A percentile compares a stretch with the other conserved stretches of the same genome.
Evolutionary conservation across 2,329 filamentous ascomycete genomes (phyloP).

Genomic region (Beauveria medogensis): DNA sequence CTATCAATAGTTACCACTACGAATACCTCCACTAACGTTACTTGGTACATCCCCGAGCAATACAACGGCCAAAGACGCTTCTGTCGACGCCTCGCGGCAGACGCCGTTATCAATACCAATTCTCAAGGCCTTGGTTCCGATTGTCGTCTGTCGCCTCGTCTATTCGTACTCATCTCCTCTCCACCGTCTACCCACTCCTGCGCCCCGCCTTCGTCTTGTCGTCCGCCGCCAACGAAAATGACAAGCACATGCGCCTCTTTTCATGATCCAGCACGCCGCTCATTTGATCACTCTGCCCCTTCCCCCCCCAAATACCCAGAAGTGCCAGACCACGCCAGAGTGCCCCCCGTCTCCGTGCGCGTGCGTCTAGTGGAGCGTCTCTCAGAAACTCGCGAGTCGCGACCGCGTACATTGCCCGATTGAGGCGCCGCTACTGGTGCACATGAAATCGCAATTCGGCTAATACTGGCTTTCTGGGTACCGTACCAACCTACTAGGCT

Average conservation of each 20-base stretch:
- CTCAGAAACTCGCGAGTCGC: background rate
- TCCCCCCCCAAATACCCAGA: background rate
- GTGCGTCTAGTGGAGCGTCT: conserved; percentile 9
- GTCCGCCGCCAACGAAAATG: background rate
- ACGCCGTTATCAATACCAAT: background rate
- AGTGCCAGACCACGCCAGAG: background rate
- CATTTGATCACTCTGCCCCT: background rate
- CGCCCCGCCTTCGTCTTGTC: background rate
- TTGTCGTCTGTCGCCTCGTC: background rate
- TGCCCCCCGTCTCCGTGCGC: background rate
- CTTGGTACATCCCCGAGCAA: background rate
- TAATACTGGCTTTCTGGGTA: background rate
- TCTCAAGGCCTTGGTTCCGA: background rate
- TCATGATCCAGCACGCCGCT: background rate
- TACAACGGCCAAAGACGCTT: background rate
- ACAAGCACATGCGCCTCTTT: background rate
- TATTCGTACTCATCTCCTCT: background rate
- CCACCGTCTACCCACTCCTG: background rate
- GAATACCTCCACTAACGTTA: no score
- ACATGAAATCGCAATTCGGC: background rate
- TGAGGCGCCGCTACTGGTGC: background rate
- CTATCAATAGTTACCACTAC: background rate
- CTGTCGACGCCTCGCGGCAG: background rate
- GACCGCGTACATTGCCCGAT: conserved; percentile 2
- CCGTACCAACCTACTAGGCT: background rate